Conservation (phyloP, 345 rosid species). For the Anastatica hierochuntica region DNA sequence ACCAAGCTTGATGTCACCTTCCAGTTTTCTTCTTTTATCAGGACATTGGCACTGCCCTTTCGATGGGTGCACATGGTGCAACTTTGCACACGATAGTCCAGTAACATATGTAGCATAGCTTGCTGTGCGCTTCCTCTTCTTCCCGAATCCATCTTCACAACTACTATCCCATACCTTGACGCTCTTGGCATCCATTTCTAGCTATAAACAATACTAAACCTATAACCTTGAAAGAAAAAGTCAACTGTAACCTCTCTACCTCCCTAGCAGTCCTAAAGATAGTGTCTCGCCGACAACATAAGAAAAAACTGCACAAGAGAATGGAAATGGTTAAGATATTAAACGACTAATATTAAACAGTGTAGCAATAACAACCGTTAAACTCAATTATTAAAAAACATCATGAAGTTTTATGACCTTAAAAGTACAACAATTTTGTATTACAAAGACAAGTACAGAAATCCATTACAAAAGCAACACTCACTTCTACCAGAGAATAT, state of each 20-base stretch:
- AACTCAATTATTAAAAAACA: no score
- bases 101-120: constrained; percentile 29
- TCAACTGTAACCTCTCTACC: no score
- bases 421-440: no score
- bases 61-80: constrained; percentile 27
- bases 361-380: no score
- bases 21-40: constrained; percentile 47
- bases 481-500: no score
- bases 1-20: constrained; percentile 23
- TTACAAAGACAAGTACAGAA: no score
- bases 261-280: constrained; percentile 37
- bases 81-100: constrained; percentile 28
- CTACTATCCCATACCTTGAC: constrained; percentile 60
- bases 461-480: no score
- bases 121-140: constrained; percentile 44
- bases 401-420: no score
- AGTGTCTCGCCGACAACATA: constrained; percentile 23
- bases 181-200: constrained; percentile 54
- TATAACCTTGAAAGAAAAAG: constrained; percentile 30
- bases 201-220: constrained; percentile 41
- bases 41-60: constrained; percentile 17
- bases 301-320: constrained; percentile 20
- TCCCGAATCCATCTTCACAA: constrained; percentile 25
- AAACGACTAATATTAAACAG: no score
- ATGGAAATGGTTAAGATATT: no score